A percentile compares a stretch with the other conserved stretches of the same genome.
Conservation (phyloP, 2,329 filamentous ascomycete genomes). For the Acarospora socialis region DNA sequence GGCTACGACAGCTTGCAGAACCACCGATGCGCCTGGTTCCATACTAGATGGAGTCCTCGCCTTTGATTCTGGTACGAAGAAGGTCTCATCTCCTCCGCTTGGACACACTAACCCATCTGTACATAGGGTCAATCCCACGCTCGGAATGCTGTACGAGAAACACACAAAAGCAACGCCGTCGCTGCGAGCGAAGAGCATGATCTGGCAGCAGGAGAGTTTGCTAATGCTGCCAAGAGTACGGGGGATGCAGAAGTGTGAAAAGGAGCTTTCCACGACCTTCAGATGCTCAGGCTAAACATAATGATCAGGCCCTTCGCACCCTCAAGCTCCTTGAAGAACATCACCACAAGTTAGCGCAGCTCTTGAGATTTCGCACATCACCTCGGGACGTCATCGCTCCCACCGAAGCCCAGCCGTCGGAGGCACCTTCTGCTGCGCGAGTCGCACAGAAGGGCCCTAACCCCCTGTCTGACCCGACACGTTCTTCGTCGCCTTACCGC, state of each 20-base stretch:
- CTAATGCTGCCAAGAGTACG: slow-evolving; percentile 62
- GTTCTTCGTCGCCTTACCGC: slow-evolving; percentile 19
- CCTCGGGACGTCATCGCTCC: slow-evolving; percentile 27
- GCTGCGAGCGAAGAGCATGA: slow-evolving; percentile 81
- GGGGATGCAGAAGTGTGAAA: slow-evolving; percentile 39
- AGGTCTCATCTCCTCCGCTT: slow-evolving; percentile 6
- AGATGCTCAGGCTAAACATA: slow-evolving; percentile 16
- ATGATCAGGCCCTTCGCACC: slow-evolving; percentile 72
- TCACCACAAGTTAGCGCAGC: slow-evolving; percentile 67
- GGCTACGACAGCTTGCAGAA: too few species aligned
- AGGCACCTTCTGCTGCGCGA: slow-evolving; percentile 11
- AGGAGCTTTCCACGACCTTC: not conserved
- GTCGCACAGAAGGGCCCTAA: slow-evolving; percentile 11
- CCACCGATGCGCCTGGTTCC: too few species aligned
- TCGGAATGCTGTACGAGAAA: slow-evolving; percentile 64
- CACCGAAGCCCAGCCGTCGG: slow-evolving; percentile 7
- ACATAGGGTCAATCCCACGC: slow-evolving; percentile 74
- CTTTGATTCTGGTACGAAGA: slow-evolving; percentile 51
- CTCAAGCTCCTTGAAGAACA: slow-evolving; percentile 76
- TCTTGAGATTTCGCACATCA: slow-evolving; percentile 57
- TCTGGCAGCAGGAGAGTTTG: slow-evolving; percentile 75
- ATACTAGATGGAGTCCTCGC: slow-evolving; percentile 53
- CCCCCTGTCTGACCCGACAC: slow-evolving; percentile 12
- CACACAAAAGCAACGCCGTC: slow-evolving; percentile 53
- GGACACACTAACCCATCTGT: slow-evolving; percentile 10